These are phyloP conservation scores for Cyclotella atomus DNA, from an alignment of 108 stramenopile species.

Conservation along the genomic window DNA sequence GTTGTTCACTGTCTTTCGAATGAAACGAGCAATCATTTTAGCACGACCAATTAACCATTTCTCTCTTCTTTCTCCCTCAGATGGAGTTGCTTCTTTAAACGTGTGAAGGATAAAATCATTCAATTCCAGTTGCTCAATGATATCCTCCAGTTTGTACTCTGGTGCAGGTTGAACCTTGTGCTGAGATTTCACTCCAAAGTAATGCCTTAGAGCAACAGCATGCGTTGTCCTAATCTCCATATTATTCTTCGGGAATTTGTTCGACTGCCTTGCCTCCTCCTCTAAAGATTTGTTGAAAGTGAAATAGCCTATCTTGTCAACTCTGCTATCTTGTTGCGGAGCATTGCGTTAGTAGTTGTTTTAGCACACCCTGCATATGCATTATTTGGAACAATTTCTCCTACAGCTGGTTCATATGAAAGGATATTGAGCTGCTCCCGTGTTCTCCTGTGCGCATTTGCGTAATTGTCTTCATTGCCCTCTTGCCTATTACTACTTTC, in stretches of 20 bases:
- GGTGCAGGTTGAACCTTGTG: background rate
- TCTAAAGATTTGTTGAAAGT: constrained; percentile 26
- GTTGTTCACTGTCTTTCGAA: constrained; percentile 16
- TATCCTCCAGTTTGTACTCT: constrained; percentile 6
- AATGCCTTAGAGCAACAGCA: constrained; percentile 26
- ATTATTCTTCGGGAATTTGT: constrained; percentile 35
- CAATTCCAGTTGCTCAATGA: background rate
- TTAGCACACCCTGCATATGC: constrained; percentile 17
- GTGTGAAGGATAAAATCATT: background rate
- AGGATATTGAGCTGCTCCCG: constrained; percentile 8
- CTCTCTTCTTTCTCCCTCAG: background rate
- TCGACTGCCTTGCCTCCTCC: constrained; percentile 30
- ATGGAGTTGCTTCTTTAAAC: background rate
- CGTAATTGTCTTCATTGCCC: background rate
- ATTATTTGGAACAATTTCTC: constrained; percentile 9
- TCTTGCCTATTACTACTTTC: background rate
- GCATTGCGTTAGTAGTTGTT: constrained; percentile 28
- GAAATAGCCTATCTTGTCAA: constrained; percentile 29
- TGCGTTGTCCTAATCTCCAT: constrained; percentile 48
- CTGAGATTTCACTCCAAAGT: constrained; percentile 27
- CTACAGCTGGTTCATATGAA: background rate
- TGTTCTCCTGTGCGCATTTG: background rate
- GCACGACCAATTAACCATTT: background rate
- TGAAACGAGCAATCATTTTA: constrained; percentile 4
- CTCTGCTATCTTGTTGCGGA: constrained; percentile 14